phyloP scores from a whole-genome alignment of 2,329 filamentous ascomycete genomes.

The Fusarium siculi region DNA sequence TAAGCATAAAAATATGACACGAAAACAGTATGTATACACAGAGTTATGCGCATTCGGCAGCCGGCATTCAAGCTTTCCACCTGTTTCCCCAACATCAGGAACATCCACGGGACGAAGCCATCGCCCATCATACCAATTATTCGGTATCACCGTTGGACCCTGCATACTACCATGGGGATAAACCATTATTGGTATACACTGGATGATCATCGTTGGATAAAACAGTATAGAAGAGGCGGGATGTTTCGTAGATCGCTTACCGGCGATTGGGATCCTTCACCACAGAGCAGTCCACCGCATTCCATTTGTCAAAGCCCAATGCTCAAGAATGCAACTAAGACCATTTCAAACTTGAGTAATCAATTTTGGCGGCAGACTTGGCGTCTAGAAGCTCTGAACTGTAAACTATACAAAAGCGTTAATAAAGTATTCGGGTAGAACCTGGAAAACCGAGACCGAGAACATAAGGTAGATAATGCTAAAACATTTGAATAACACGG shows the following conservation, averaged over 20 bases:
- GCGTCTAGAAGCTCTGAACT: background rate
- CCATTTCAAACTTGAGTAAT: background rate
- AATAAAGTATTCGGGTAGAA: background rate
- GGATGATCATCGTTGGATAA: background rate
- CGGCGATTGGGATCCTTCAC: background rate
- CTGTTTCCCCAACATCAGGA: background rate
- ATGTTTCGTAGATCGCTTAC: background rate
- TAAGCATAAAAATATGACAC: rapidly evolving
- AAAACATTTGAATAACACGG: background rate
- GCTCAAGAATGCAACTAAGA: background rate
- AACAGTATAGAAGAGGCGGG: background rate
- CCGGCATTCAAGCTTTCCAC: background rate
- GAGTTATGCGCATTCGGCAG: background rate
- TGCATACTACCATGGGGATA: background rate
- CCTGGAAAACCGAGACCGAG: background rate
- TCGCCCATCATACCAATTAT: rapidly evolving
- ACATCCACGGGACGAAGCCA: background rate
- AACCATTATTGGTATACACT: rapidly evolving
- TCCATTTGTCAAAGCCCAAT: background rate
- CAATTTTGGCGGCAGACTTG: background rate
- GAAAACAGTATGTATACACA: rapidly evolving
- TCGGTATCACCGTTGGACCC: background rate
- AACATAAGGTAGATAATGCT: background rate
- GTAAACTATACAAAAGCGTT: background rate
- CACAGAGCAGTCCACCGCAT: background rate